Conservation (phyloP, 2,329 filamentous ascomycete genomes). For the Aphanoascus verrucosus region DNA sequence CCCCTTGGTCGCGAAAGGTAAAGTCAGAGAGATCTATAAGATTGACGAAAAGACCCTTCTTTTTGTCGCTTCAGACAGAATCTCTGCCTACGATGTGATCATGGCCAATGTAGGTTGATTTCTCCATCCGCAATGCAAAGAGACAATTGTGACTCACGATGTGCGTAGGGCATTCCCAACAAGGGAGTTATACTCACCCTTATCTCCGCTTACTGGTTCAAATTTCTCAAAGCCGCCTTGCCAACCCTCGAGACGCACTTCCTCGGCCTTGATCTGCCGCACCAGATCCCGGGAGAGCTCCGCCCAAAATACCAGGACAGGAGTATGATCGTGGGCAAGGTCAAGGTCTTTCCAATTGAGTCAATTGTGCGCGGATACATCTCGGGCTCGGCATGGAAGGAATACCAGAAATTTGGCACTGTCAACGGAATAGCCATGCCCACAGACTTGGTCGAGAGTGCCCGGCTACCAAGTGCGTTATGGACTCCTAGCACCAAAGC, state of each 20-base stretch:
- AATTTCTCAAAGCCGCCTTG: constrained; percentile 46
- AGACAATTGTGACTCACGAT: constrained; percentile 1
- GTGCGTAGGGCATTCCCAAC: constrained; percentile 49
- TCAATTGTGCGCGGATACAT: constrained; percentile 85
- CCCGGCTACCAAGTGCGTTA: constrained; percentile 58
- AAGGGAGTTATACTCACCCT: constrained; percentile 59
- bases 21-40: constrained; percentile 73
- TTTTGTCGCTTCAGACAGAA: constrained; percentile 78
- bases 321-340: constrained; percentile 64
- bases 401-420: constrained; percentile 63
- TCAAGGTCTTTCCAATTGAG: constrained; percentile 68
- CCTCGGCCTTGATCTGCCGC: constrained; percentile 48
- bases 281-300: constrained; percentile 39
- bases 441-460: constrained; percentile 57
- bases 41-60: constrained; percentile 61
- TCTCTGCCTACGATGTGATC: constrained; percentile 91
- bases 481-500: constrained; percentile 82
- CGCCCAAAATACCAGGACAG: constrained; percentile 49
- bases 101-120: constrained; percentile 57
- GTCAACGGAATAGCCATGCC: constrained; percentile 67
- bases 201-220: constrained; percentile 59
- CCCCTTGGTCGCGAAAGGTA: constrained; percentile 50
- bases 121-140: constrained; percentile 20
- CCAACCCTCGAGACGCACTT: constrained; percentile 54
- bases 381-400: constrained; percentile 72